A percentile compares a stretch with the other conserved stretches of the same genome.
Conservation (phyloP, 2,329 filamentous ascomycete genomes). For the Epicoccum sorghinum region DNA sequence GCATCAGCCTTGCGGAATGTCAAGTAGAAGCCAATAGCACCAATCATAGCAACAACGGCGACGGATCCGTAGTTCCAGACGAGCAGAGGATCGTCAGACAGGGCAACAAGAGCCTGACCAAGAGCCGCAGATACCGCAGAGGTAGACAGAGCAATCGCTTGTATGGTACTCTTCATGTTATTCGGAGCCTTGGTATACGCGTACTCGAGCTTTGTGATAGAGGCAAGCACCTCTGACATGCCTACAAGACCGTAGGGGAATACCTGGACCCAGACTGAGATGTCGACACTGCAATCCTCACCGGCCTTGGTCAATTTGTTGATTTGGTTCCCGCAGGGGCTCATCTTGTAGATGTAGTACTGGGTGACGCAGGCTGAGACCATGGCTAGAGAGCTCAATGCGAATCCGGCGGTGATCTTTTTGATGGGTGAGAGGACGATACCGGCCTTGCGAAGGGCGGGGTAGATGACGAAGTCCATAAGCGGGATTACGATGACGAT, state of each 20-base stretch:
- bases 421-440: slow-evolving; percentile 76
- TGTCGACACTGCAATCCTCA: slow-evolving; percentile 49
- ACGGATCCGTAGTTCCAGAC: slow-evolving; percentile 42
- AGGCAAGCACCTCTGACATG: slow-evolving; percentile 66
- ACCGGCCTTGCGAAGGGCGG: slow-evolving; percentile 67
- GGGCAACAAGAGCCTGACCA: slow-evolving; percentile 39
- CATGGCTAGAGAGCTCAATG: slow-evolving; percentile 67
- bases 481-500: slow-evolving; percentile 70
- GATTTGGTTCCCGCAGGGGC: slow-evolving; percentile 34
- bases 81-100: slow-evolving; percentile 42
- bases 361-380: slow-evolving; percentile 63
- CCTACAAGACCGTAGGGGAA: slow-evolving; percentile 63
- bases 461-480: slow-evolving; percentile 71
- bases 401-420: slow-evolving; percentile 74
- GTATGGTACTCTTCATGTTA: slow-evolving; percentile 61
- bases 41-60: slow-evolving; percentile 41
- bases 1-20: slow-evolving; percentile 41
- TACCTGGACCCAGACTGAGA: slow-evolving; percentile 63
- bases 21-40: slow-evolving; percentile 40
- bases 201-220: slow-evolving; percentile 70
- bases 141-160: slow-evolving; percentile 45
- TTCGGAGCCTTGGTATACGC: slow-evolving; percentile 57
- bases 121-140: slow-evolving; percentile 41
- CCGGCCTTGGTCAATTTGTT: slow-evolving; percentile 47
- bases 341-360: slow-evolving; percentile 56